A percentile compares a stretch with the other conserved stretches of the same genome.
Conservation (phyloP, 352 stramenopile species). For the Pythium dissotocum region DNA sequence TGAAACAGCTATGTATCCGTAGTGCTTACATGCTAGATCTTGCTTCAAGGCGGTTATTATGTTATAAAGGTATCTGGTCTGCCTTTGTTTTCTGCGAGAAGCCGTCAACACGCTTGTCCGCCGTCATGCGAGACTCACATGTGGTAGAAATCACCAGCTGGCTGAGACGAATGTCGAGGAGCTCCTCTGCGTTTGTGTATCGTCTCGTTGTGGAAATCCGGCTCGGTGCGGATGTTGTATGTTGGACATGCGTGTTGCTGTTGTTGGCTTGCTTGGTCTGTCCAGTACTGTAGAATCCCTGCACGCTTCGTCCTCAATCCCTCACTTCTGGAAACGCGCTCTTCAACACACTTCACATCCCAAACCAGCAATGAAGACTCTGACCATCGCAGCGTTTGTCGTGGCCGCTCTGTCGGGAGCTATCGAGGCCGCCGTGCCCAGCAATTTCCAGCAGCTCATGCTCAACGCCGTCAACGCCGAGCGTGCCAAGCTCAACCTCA, state of each 20-base stretch:
- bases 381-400: slow-evolving; percentile 5
- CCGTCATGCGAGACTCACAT: not conserved
- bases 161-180: not conserved
- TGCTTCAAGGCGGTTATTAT: not conserved
- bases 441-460: slow-evolving; percentile 32
- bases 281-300: too few relatives aligned
- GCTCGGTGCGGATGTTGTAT: not conserved
- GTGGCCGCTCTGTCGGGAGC: not conserved
- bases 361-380: slow-evolving; percentile 9
- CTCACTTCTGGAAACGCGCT: not conserved
- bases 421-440: slow-evolving; percentile 18
- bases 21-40: too few relatives aligned
- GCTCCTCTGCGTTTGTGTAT: not conserved
- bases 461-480: slow-evolving; percentile 53
- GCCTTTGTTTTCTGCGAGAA: not conserved
- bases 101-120: not conserved
- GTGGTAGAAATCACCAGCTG: not conserved
- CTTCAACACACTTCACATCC: not conserved
- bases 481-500: slow-evolving; percentile 34
- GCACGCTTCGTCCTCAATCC: not conserved
- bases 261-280: not conserved
- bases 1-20: too few relatives aligned
- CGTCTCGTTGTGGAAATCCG: not conserved
- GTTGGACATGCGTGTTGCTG: not conserved
- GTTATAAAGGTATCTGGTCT: not conserved